A percentile compares a stretch with the other conserved stretches of the same genome.
Conservation (phyloP, 768 basidiomycete species). For the Boletus subcaerulescens region DNA sequence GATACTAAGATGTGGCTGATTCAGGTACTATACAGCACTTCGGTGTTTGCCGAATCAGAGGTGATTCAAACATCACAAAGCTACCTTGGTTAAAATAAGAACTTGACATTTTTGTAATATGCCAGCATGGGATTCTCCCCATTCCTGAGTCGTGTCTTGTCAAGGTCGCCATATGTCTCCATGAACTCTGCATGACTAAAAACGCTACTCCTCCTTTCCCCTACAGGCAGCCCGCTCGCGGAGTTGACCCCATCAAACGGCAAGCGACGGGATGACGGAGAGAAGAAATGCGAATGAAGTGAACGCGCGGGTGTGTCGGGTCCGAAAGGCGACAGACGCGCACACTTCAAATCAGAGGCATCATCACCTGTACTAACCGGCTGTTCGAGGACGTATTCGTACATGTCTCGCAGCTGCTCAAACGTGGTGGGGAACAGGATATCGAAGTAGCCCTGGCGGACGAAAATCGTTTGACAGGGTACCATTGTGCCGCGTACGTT, state of each 20-base stretch:
- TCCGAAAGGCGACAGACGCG: constrained; percentile 52
- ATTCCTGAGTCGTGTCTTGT: constrained; percentile 65
- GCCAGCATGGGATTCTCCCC: constrained; percentile 88
- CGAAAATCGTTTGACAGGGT: constrained; percentile 86
- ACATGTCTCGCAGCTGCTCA: constrained; percentile 80
- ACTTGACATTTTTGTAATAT: constrained; percentile 92
- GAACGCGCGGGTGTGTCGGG: constrained; percentile 48
- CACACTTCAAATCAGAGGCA: constrained; percentile 19
- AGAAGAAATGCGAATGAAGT: constrained; percentile 68
- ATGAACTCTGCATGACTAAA: constrained; percentile 89
- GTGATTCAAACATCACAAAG: no score
- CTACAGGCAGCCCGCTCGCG: constrained; percentile 74
- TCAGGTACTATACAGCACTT: constrained; percentile 19
- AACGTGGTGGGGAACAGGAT: constrained; percentile 98
- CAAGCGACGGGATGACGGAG: constrained; percentile 49
- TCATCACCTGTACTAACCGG: constrained; percentile 34
- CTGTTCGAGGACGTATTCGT: constrained; percentile 75
- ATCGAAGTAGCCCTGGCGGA: constrained; percentile 95
- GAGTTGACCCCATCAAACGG: constrained; percentile 71
- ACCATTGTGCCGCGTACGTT: constrained; percentile 81
- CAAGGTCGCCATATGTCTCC: constrained; percentile 76
- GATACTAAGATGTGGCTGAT: constrained; percentile 17
- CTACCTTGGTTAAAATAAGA: constrained; percentile 61
- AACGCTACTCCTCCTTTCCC: constrained; percentile 78
- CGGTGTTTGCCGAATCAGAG: constrained; percentile 15